Percentiles rank a stretch among this genome's conserved stretches.
Evolutionary conservation across 2,329 filamentous ascomycete genomes (phyloP).

Genomic region (Thermomyces lanuginosus): DNA sequence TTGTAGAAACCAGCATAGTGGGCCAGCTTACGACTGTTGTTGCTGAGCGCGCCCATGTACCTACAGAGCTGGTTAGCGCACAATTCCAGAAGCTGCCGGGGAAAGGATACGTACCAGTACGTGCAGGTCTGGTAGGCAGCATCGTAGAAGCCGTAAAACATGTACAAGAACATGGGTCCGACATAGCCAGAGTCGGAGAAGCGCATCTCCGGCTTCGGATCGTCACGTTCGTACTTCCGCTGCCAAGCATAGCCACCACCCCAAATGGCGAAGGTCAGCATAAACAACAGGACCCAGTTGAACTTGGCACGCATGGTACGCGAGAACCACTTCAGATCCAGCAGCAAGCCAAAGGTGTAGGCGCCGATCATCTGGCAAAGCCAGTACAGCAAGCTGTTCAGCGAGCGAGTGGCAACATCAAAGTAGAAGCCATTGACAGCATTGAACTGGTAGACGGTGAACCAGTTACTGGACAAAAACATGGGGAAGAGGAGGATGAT

Average conservation of each 20-base stretch:
- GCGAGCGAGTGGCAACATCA: conserved; percentile 55
- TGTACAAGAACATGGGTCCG: conserved; percentile 74
- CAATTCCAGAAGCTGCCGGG: background rate
- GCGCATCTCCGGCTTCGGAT: conserved; percentile 33
- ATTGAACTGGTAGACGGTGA: conserved; percentile 67
- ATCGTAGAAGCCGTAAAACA: conserved; percentile 82
- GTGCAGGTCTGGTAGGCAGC: conserved; percentile 78
- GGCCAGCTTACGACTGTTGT: conserved; percentile 79
- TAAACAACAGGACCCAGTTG: conserved; percentile 45
- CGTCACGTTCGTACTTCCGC: conserved; percentile 39
- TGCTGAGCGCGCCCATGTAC: conserved; percentile 86
- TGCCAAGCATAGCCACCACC: conserved; percentile 70
- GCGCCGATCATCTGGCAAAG: conserved; percentile 62
- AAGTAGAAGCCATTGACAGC: conserved; percentile 54
- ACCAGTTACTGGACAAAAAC: conserved; percentile 67
- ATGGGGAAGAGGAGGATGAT: conserved; percentile 64
- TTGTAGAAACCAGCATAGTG: conserved; percentile 89
- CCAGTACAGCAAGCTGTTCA: conserved; percentile 71
- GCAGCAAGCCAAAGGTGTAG: conserved; percentile 51
- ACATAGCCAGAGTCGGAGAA: conserved; percentile 53
- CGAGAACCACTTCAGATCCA: conserved; percentile 45
- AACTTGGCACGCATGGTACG: conserved; percentile 52
- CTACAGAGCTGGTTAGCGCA: conserved; percentile 22
- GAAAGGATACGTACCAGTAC: conserved; percentile 50
- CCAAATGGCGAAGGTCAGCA: conserved; percentile 63